These are phyloP conservation scores for Rhynchospora tenuis DNA, from an alignment of 176 grass and related monocot species.

Conservation along the genomic window DNA sequence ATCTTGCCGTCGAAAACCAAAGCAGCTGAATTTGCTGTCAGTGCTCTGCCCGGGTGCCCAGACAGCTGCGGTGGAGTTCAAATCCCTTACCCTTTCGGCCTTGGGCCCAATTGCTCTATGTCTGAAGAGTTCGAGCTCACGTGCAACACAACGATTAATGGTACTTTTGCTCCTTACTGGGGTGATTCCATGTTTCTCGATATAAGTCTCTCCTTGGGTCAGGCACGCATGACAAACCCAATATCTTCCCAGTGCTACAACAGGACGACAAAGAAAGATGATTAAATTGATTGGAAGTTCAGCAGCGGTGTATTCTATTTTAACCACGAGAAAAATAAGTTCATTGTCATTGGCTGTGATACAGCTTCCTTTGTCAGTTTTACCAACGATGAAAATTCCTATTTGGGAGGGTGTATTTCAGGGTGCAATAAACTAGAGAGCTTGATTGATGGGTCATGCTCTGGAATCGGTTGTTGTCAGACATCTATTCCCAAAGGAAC, in stretches of 20 bases:
- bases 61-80: slow-evolving; percentile 11
- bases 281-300: too few relatives aligned
- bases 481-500: not conserved
- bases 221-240: not conserved
- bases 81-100: slow-evolving; percentile 41
- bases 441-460: not conserved
- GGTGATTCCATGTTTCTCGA: not conserved
- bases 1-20: too few relatives aligned
- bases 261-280: not conserved
- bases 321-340: not conserved
- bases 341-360: not conserved
- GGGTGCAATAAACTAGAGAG: not conserved
- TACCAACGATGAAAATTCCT: not conserved
- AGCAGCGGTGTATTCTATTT: not conserved
- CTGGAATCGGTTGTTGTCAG: slow-evolving; percentile 9
- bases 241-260: slow-evolving; percentile 15
- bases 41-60: slow-evolving; percentile 4
- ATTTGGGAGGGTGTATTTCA: not conserved
- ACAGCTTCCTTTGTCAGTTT: not conserved
- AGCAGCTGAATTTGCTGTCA: too few relatives aligned
- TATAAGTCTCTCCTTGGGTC: not conserved
- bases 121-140: not conserved
- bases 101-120: slow-evolving; percentile 17
- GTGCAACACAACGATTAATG: not conserved
- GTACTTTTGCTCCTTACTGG: not conserved